A percentile compares a stretch with the other conserved stretches of the same genome.
Evolutionary conservation across 2,329 filamentous ascomycete species (phyloP).

Genomic region (Drechslera avenae): DNA sequence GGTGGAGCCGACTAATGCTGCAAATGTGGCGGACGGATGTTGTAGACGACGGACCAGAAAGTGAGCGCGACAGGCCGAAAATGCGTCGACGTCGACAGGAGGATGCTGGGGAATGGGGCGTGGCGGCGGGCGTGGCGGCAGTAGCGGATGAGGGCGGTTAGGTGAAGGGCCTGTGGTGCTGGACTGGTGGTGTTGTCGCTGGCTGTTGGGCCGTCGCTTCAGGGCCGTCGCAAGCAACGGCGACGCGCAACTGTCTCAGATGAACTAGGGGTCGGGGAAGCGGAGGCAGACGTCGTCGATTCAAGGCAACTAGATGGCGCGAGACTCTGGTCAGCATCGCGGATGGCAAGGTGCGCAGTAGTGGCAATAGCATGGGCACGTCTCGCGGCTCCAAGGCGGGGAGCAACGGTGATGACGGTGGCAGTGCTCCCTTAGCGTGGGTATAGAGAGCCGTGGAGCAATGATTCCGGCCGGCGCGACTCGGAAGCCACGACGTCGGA

Average conservation of each 20-base stretch:
- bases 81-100: constrained; percentile 1
- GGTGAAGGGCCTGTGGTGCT: constrained; percentile 14
- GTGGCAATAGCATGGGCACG: constrained; percentile 23
- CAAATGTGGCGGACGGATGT: background rate
- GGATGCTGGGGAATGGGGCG: background rate
- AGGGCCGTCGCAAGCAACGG: constrained; percentile 15
- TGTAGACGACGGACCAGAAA: background rate
- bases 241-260: constrained; percentile 42
- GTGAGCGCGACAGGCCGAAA: constrained; percentile 1
- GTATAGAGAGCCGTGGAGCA: constrained; percentile 16
- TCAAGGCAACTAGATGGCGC: constrained; percentile 26
- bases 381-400: constrained; percentile 29
- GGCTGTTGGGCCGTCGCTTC: constrained; percentile 19
- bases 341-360: constrained; percentile 26
- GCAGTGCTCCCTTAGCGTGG: constrained; percentile 30
- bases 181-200: constrained; percentile 6
- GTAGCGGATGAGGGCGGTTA: constrained; percentile 8
- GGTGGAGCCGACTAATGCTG: background rate
- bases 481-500: constrained; percentile 8
- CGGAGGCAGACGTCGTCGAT: constrained; percentile 16
- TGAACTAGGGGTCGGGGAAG: constrained; percentile 26
- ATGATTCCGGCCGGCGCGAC: constrained; percentile 17
- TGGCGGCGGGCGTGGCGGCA: background rate
- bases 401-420: constrained; percentile 27
- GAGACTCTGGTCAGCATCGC: constrained; percentile 41